Percentiles rank a stretch among this genome's conserved stretches.
Evolutionary conservation across 345 rosid genomes (phyloP).

Genomic region (Punica granatum): DNA sequence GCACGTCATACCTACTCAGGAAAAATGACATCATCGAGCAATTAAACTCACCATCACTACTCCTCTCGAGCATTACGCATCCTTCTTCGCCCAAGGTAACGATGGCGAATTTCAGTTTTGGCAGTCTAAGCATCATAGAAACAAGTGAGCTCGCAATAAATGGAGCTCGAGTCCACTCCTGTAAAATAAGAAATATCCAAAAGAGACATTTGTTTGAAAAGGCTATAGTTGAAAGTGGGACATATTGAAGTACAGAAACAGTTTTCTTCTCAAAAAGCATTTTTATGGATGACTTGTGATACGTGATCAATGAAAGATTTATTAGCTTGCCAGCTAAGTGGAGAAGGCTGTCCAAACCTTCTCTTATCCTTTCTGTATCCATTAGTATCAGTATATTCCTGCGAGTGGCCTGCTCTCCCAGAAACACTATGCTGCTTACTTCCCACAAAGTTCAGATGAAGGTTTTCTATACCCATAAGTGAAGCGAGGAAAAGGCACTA

Average conservation of each 20-base stretch:
- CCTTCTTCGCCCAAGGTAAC: conserved; percentile 79
- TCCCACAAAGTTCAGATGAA: conserved; percentile 1
- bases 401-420: conserved; percentile 67
- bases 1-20: not conserved
- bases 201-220: not conserved
- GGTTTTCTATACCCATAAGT: not conserved
- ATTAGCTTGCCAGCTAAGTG: conserved; percentile 42
- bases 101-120: conserved; percentile 59
- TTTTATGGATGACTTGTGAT: not conserved
- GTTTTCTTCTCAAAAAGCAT: no score
- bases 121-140: conserved; percentile 67
- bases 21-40: not conserved
- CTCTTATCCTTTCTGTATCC: conserved; percentile 76
- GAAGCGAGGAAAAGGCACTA: not conserved
- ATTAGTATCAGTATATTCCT: conserved; percentile 68
- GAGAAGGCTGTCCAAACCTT: conserved; percentile 67
- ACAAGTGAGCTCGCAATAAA: conserved; percentile 64
- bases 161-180: conserved; percentile 72
- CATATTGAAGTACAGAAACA: not conserved
- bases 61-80: conserved; percentile 75
- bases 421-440: conserved; percentile 1
- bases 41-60: conserved; percentile 35
- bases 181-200: conserved; percentile 15
- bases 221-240: not conserved
- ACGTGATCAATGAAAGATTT: conserved; percentile 9